Conservation (phyloP, 78 protist species). For the Protostelium mycophagum region DNA sequence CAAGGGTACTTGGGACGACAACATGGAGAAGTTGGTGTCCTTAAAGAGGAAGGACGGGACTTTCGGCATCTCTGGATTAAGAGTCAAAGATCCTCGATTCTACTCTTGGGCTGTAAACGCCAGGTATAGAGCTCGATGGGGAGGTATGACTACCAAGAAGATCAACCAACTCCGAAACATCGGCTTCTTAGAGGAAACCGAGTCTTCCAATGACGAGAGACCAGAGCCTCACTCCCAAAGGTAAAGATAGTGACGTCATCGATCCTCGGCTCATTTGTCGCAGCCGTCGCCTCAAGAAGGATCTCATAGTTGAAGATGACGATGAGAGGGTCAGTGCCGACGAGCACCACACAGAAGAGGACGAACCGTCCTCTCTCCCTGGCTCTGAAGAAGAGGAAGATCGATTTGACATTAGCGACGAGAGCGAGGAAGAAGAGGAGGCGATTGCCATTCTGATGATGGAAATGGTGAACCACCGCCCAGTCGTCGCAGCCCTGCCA, state of each 20-base stretch:
- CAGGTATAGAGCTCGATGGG: background rate
- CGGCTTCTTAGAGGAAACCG: background rate
- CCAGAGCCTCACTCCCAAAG: conserved; percentile 2
- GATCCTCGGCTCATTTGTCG: background rate
- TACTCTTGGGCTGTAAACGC: background rate
- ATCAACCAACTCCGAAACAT: background rate
- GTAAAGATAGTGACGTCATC: background rate
- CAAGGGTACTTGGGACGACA: background rate
- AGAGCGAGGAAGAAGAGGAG: background rate
- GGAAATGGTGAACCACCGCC: background rate
- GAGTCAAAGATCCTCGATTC: background rate
- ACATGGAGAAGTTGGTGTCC: background rate
- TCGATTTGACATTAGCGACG: background rate
- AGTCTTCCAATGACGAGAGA: background rate
- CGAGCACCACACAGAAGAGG: background rate
- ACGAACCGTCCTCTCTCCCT: background rate
- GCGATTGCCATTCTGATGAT: background rate
- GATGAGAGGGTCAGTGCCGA: background rate
- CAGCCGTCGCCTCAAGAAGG: background rate
- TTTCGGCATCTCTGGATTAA: background rate
- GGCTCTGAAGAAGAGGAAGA: background rate
- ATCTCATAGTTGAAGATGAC: background rate
- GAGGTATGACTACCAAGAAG: background rate
- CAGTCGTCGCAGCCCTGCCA: background rate
- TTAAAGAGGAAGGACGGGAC: background rate